These are phyloP conservation scores for Rutidosis leptorrhynchoides DNA, from an alignment of 129 eudicot species.

Conservation along the genomic window DNA sequence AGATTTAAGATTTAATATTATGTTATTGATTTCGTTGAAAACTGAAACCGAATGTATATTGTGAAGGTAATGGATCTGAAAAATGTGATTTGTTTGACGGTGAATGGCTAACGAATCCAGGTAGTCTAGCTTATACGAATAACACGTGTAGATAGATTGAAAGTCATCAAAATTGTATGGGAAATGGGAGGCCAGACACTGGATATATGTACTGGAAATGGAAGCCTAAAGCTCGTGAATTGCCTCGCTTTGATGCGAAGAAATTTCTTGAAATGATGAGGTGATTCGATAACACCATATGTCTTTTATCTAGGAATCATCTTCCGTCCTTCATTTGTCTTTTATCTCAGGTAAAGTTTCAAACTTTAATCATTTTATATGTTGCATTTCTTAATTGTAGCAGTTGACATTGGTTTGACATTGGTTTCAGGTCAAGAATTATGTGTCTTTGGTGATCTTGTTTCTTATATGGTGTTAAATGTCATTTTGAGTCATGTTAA, in stretches of 20 bases:
- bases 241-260: conserved; percentile 61
- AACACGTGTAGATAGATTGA: conserved; percentile 70
- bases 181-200: conserved; percentile 78
- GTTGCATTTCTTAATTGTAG: conserved; percentile 15
- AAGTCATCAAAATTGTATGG: conserved; percentile 82
- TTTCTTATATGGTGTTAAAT: conserved; percentile 6
- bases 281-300: conserved; percentile 80
- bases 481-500: conserved; percentile 6
- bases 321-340: conserved; percentile 79
- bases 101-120: conserved; percentile 65
- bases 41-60: conserved; percentile 8
- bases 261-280: conserved; percentile 78
- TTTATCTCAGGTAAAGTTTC: conserved; percentile 63
- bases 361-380: neutral
- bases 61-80: conserved; percentile 42
- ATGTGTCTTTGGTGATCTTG: conserved; percentile 13
- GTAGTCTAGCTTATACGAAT: conserved; percentile 67
- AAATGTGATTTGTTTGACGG: conserved; percentile 65
- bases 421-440: conserved; percentile 4
- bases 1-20: conserved; percentile 21
- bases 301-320: conserved; percentile 78
- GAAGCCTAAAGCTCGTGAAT: conserved; percentile 74
- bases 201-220: conserved; percentile 85
- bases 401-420: conserved; percentile 10
- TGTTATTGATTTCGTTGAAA: neutral